phyloP scores from a whole-genome alignment of 2,329 filamentous ascomycete species.

The Penicillium fuscoglaucum region DNA sequence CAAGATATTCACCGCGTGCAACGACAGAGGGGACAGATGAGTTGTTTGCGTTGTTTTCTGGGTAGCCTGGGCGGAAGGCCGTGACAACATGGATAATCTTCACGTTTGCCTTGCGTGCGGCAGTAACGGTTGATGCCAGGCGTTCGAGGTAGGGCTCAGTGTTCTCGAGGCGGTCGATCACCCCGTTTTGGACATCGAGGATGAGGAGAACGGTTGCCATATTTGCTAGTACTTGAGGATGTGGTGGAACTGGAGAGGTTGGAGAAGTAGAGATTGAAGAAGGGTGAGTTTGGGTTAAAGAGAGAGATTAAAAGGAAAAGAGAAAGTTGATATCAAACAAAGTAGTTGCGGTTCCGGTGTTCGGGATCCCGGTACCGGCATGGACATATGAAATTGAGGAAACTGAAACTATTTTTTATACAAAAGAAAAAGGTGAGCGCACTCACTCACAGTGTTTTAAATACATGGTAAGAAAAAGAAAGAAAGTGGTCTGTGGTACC shows the following conservation, averaged over 20 bases:
- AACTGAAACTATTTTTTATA: neutral
- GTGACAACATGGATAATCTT: conserved; percentile 38
- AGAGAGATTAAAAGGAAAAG: neutral
- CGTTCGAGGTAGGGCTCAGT: conserved; percentile 28
- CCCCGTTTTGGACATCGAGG: conserved; percentile 39
- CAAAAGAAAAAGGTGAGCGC: neutral
- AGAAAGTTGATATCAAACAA: neutral
- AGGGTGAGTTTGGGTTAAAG: neutral
- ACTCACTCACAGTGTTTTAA: neutral
- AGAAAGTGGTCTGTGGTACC: neutral
- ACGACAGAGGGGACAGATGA: conserved; percentile 18
- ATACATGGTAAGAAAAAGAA: neutral
- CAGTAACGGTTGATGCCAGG: conserved; percentile 19
- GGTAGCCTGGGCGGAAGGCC: conserved; percentile 34
- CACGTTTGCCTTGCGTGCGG: conserved; percentile 29
- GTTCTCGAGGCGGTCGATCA: conserved; percentile 25
- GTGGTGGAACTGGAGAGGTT: neutral
- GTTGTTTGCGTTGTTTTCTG: conserved; percentile 33
- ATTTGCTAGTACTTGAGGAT: neutral
- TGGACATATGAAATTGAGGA: neutral
- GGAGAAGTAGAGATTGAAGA: neutral
- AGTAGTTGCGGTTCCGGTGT: neutral
- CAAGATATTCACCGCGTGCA: conserved; percentile 24
- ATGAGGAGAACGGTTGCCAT: conserved; percentile 35
- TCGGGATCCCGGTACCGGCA: conserved; percentile 7